These are phyloP conservation scores for Isabelozyma gotoi DNA, from an alignment of 805 yeast species.

Conservation along the genomic window DNA sequence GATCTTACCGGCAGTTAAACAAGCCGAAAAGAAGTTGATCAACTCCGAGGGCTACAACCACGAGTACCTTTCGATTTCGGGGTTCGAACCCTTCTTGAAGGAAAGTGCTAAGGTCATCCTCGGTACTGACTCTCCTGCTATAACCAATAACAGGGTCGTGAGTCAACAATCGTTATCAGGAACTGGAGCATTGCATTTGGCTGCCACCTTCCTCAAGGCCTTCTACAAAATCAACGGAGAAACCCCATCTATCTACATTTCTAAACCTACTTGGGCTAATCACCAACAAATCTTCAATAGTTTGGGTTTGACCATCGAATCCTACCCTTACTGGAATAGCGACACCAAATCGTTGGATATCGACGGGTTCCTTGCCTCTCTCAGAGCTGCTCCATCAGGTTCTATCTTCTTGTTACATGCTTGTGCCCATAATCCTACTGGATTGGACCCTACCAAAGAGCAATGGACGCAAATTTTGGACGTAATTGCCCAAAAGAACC, in stretches of 20 bases:
- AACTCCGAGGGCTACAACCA: conserved; percentile 67
- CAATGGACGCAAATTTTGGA: conserved; percentile 77
- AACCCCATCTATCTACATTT: conserved; percentile 59
- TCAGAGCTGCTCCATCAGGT: conserved; percentile 68
- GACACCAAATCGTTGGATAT: conserved; percentile 69
- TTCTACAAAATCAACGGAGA: conserved; percentile 42
- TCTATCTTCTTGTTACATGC: conserved; percentile 85
- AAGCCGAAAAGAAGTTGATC: conserved; percentile 67
- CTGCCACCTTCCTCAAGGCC: conserved; percentile 65
- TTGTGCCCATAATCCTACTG: conserved; percentile 98
- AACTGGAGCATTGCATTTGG: conserved; percentile 89
- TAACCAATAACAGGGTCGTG: conserved; percentile 48
- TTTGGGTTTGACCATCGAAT: conserved; percentile 63
- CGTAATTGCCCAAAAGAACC: conserved; percentile 58
- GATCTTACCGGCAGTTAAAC: conserved; percentile 65
- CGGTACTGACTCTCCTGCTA: conserved; percentile 57
- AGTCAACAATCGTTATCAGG: conserved; percentile 82
- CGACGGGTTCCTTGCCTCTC: conserved; percentile 61
- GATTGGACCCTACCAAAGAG: conserved; percentile 82
- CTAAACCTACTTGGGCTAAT: conserved; percentile 97
- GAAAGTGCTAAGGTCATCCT: conserved; percentile 74
- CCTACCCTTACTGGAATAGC: conserved; percentile 86
- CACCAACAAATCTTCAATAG: conserved; percentile 79
- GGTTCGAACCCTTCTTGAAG: conserved; percentile 63
- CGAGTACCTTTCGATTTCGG: conserved; percentile 85